Evolutionary conservation across 139 green algal species (phyloP), one percentile per base, ranked within the genome.

Genomic region (Zygnema circumcarinatum): DNA sequence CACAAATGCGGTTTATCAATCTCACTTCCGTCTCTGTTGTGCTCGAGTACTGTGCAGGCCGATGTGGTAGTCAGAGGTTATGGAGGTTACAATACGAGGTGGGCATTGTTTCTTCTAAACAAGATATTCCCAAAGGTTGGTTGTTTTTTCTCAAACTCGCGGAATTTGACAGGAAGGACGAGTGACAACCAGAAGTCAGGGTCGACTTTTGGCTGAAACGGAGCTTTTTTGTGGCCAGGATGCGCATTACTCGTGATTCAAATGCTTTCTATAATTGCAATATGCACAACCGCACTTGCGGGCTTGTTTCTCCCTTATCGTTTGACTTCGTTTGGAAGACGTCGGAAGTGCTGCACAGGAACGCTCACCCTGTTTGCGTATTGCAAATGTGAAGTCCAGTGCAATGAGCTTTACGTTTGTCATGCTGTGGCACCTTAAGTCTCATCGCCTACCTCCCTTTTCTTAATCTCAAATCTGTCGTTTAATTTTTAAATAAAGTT

Each of bases 71-170:
- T 94, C 85, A 85, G 96, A 0, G 96, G 95, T n/a, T 95, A 95
- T 74, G 94, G 93, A 39, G 96, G 96, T 1, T 98, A 98, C 90
- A 98, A 98, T 92, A 95, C 93, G 1, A 87, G 93, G 20, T 98
- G 95, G 96, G 95, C 93, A 0, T 3, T 91, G 25, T 69, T 92
- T 41, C 21, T 96, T 2, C 76, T 97, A 32, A 22, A 83, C 2
- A 78, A 87, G 1, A 54, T 97, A 0, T 94, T 97, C 67, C 92
- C 93, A 67, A 74, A 72, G 75, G 32, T 83, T 16, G 11, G n/a
- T n/a, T n/a, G n/a, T n/a, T n/a, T n/a, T n/a, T n/a, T n/a, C 21
- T 32, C 73, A 21, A 21, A 21, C 47, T 21, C 29, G 73, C 21
- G 21, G 21, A 32, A 25, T 21, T 25, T 80, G 73, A 38, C 25